Percentiles rank a stretch among this genome's conserved stretches.
These are phyloP conservation scores for Xylaria grammica DNA, from an alignment of 495 filamentous ascomycete genomes.

Conservation along the genomic window DNA sequence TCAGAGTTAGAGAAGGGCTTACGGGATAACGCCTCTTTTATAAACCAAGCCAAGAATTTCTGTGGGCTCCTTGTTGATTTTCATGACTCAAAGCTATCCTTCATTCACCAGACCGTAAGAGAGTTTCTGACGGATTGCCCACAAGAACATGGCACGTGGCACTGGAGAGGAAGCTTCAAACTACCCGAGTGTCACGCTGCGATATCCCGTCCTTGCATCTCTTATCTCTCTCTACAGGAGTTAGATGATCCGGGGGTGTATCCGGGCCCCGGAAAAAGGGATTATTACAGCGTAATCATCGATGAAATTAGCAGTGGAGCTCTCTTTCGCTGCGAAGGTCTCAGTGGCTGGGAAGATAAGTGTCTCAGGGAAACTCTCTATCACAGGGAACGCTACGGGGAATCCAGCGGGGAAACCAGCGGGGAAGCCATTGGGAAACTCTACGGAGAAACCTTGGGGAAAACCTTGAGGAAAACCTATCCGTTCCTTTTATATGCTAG, in stretches of 20 bases:
- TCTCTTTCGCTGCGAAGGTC: too few species aligned
- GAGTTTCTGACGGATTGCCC: conserved; percentile 40
- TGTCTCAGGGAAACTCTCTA: too few species aligned
- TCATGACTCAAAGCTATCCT: conserved; percentile 40
- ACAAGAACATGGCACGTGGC: conserved; percentile 22
- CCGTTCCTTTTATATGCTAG: not conserved
- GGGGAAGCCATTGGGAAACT: too few species aligned
- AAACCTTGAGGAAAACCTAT: too few species aligned
- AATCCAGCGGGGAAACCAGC: too few species aligned
- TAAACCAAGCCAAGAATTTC: conserved; percentile 33
- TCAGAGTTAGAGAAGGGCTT: not conserved
- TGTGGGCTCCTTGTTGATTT: conserved; percentile 48
- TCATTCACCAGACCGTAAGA: conserved; percentile 51
- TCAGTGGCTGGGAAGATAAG: too few species aligned
- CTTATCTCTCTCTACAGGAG: not conserved
- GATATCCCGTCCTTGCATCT: not conserved
- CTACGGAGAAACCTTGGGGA: too few species aligned
- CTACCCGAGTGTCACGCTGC: not conserved
- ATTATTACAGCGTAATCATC: too few species aligned
- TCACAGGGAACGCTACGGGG: too few species aligned
- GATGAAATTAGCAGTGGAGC: too few species aligned
- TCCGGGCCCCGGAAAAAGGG: too few species aligned
- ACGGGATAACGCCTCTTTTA: conserved; percentile 22
- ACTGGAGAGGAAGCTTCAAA: conserved; percentile 9
- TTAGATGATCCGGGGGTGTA: not conserved